Percentiles rank a stretch among this genome's conserved stretches.
phyloP scores from a whole-genome alignment of 495 filamentous ascomycete species.

The Penicillium salamii region DNA sequence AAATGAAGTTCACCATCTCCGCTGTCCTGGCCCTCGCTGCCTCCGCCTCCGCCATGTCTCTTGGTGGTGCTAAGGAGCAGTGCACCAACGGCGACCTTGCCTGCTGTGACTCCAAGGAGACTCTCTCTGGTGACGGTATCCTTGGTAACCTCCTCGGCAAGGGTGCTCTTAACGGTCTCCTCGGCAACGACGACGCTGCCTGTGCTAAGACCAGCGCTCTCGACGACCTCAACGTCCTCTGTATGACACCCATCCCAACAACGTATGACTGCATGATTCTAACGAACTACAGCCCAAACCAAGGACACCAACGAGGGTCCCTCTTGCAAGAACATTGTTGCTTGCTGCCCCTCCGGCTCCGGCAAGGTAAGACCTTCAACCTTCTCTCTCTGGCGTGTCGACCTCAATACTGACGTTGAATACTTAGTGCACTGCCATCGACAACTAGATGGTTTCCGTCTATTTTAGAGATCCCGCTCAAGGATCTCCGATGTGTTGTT shows the following conservation, averaged over 20 bases:
- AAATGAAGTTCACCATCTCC: constrained; percentile 4
- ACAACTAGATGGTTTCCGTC: not conserved
- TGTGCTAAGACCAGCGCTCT: constrained; percentile 1
- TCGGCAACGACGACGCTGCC: constrained; percentile 6
- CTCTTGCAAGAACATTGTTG: constrained; percentile 4
- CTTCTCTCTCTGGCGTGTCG: too few relatives aligned
- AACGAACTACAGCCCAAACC: not conserved
- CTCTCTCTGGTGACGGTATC: not conserved
- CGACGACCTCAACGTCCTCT: constrained; percentile 2
- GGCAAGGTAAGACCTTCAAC: not conserved
- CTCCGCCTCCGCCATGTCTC: not conserved
- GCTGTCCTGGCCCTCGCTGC: not conserved
- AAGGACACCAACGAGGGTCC: not conserved
- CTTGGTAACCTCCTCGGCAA: constrained; percentile 4
- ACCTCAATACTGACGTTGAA: too few relatives aligned
- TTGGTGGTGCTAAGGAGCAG: not conserved
- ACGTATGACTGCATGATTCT: not conserved
- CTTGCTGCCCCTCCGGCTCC: not conserved
- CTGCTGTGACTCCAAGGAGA: constrained; percentile 5
- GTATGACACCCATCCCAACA: not conserved
- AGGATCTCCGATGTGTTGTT: too few relatives aligned
- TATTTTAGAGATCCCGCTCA: too few relatives aligned
- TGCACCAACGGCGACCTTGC: not conserved
- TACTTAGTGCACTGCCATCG: not conserved
- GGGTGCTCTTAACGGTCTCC: constrained; percentile 5